Conservation (phyloP, 1,139 yeast species). For the Magnusiomyces starmeri region DNA sequence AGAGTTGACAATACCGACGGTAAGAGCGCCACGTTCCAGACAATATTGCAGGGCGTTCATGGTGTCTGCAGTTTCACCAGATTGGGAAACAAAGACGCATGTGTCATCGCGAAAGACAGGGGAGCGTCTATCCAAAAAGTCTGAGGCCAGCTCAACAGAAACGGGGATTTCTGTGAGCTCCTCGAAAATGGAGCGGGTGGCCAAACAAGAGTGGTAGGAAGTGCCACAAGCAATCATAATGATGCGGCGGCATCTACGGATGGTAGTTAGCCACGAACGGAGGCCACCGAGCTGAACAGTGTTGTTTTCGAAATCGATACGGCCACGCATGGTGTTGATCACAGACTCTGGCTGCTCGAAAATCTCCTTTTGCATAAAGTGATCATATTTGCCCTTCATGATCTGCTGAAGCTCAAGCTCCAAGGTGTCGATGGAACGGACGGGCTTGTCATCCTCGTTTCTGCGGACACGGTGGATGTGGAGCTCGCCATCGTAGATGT, state of each 20-base stretch:
- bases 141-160: conserved; percentile 93
- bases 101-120: conserved; percentile 98
- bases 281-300: conserved; percentile 85
- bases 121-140: conserved; percentile 87
- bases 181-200: conserved; percentile 93
- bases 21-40: conserved; percentile 92
- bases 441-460: conserved; percentile 84
- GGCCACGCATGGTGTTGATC: conserved; percentile 98
- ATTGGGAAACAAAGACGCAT: conserved; percentile 94
- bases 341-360: conserved; percentile 98
- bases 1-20: conserved; percentile 90
- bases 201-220: conserved; percentile 95
- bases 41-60: conserved; percentile 94
- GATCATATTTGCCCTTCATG: conserved; percentile 95
- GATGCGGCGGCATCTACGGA: conserved; percentile 90
- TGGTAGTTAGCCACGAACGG: conserved; percentile 73
- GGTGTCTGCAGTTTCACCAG: conserved; percentile 99
- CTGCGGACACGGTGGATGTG: conserved; percentile 96
- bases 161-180: conserved; percentile 96
- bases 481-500: conserved; percentile 94
- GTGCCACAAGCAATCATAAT: conserved; percentile 99
- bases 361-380: conserved; percentile 98
- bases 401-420: conserved; percentile 97
- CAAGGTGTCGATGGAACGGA: conserved; percentile 91
- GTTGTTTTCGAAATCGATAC: conserved; percentile 82